Conservation (phyloP, 2,329 filamentous ascomycete species). For the Thelonectria discophora region DNA sequence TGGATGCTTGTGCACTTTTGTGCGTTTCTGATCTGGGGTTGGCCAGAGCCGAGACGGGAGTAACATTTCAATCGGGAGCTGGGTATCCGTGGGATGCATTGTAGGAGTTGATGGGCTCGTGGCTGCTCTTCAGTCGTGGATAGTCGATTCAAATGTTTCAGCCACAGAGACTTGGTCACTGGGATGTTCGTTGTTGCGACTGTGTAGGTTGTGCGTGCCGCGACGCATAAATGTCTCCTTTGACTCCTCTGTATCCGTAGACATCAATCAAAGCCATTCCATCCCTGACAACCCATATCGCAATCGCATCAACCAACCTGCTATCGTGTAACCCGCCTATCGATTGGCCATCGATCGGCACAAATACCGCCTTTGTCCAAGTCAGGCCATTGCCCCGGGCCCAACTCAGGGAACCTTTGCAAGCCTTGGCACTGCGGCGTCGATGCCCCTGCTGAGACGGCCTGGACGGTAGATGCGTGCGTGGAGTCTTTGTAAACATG, state of each 20-base stretch:
- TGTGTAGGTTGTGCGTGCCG: background rate
- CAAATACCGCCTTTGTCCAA: conserved; percentile 22
- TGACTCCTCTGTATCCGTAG: background rate
- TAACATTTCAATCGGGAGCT: no score
- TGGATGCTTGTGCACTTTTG: conserved; percentile 13
- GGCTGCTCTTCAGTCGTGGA: background rate
- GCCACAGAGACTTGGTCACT: background rate
- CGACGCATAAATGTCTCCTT: background rate
- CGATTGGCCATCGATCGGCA: conserved; percentile 7
- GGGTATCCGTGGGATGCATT: no score
- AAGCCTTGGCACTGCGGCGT: conserved; percentile 13
- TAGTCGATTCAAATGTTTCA: background rate
- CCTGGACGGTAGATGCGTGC: no score
- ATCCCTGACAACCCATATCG: background rate
- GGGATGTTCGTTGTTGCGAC: background rate
- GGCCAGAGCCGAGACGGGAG: no score
- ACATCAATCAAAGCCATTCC: background rate
- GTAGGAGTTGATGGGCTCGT: no score
- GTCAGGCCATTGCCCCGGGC: conserved; percentile 18
- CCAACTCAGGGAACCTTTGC: conserved; percentile 24
- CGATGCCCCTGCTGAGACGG: no score
- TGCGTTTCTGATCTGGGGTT: conserved; percentile 2
- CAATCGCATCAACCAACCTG: background rate
- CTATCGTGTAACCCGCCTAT: background rate
- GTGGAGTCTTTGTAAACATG: no score